Percentiles rank a stretch among this genome's conserved stretches.
Conservation (phyloP, 1,284 basidiomycete genomes). For the Irpex lacteus region DNA sequence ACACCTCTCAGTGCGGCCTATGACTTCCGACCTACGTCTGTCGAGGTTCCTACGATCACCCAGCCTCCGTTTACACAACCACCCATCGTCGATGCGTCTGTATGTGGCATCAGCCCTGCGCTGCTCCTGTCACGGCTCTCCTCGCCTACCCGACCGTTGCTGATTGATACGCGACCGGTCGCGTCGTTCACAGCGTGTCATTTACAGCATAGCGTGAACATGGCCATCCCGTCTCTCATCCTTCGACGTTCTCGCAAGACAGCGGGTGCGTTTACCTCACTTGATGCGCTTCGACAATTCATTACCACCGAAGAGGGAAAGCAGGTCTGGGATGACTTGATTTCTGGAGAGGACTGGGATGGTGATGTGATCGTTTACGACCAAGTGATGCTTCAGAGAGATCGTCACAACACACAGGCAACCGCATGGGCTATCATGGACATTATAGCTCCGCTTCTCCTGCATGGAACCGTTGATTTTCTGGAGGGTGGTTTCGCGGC, state of each 20-base stretch:
- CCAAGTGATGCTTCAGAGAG: constrained; percentile 67
- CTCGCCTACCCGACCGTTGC: constrained; percentile 53
- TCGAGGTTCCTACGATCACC: constrained; percentile 20
- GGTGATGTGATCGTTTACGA: constrained; percentile 73
- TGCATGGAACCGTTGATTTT: constrained; percentile 54
- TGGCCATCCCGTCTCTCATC: constrained; percentile 83
- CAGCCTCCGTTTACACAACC: constrained; percentile 19
- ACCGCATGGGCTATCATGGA: constrained; percentile 67
- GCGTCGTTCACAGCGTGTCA: constrained; percentile 62
- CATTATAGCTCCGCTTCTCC: constrained; percentile 53
- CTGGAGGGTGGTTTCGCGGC: constrained; percentile 66
- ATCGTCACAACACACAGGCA: constrained; percentile 50
- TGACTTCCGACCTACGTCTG: constrained; percentile 24
- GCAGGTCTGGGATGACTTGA: constrained; percentile 60
- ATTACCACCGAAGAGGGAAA: constrained; percentile 75
- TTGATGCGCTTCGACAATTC: constrained; percentile 71
- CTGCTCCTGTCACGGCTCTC: constrained; percentile 50
- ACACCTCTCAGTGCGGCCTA: constrained; percentile 30
- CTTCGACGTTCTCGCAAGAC: constrained; percentile 79
- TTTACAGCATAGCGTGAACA: constrained; percentile 68
- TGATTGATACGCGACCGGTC: constrained; percentile 79
- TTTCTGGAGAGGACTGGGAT: constrained; percentile 58
- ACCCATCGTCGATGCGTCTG: constrained; percentile 8
- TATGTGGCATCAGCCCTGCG: constrained; percentile 44
- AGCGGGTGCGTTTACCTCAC: constrained; percentile 56